A percentile compares a stretch with the other conserved stretches of the same genome.
These are phyloP conservation scores for Diutina mesorugosa DNA, from an alignment of 1,139 yeast species.

Conservation along the genomic window DNA sequence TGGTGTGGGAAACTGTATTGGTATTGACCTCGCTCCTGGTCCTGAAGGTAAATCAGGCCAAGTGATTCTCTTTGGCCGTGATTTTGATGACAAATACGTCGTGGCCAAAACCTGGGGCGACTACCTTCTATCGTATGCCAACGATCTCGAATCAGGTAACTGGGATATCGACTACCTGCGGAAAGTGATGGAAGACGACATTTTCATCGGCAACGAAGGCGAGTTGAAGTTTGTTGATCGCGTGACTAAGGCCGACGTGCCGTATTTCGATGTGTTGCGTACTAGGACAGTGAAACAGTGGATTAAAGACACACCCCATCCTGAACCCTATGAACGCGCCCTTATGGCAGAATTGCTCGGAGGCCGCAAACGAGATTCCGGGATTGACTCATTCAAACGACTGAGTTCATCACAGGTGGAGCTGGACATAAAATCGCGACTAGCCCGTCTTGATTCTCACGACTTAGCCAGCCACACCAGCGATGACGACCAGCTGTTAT, in stretches of 20 bases:
- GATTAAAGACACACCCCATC: conserved; percentile 9
- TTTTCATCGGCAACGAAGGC: conserved; percentile 52
- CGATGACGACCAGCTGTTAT: not conserved
- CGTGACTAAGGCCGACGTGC: conserved; percentile 27
- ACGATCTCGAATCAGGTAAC: conserved; percentile 28
- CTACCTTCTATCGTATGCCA: conserved; percentile 33
- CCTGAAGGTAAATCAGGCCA: conserved; percentile 33
- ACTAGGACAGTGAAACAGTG: conserved; percentile 19
- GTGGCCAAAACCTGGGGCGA: conserved; percentile 45
- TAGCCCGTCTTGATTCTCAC: conserved; percentile 4
- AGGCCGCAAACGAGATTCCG: conserved; percentile 6
- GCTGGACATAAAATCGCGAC: not conserved
- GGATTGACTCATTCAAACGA: not conserved
- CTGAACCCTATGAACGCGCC: conserved; percentile 5
- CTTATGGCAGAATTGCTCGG: conserved; percentile 6
- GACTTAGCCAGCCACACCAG: conserved; percentile 7
- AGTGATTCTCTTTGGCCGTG: conserved; percentile 50
- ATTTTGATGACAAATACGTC: conserved; percentile 48
- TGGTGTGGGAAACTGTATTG: conserved; percentile 81
- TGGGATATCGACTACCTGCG: not conserved
- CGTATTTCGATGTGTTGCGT: conserved; percentile 54
- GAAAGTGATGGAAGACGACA: conserved; percentile 7
- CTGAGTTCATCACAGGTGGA: not conserved
- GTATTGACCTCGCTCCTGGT: conserved; percentile 53
- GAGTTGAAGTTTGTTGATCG: conserved; percentile 54